Base-by-base conservation (phyloP, 495 filamentous ascomycete genomes). In the Peziza echinospora region DNA sequence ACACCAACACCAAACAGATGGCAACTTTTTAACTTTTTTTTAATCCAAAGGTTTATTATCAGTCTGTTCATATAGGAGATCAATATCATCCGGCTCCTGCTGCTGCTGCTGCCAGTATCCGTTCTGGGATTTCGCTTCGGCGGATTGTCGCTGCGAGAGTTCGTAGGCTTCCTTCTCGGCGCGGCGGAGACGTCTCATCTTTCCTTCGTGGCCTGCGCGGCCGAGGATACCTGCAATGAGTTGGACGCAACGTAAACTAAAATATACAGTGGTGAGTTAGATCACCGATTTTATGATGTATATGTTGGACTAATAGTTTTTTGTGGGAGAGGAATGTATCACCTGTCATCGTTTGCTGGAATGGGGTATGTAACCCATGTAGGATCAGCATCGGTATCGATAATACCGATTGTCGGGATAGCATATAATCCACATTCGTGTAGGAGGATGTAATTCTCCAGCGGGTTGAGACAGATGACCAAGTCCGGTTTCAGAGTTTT, bases 311-410 rank as follows among this genome's bases (percentile, higher is more conserved):
- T n/a, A n/a, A n/a, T n/a, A 26, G 17, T 43, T 49, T 46, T 5
- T 21, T 17, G 24, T 9, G n/a, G 24, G 24, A 26, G 9, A 60
- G 68, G 57, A 57, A 80, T 77, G n/a, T n/a, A n/a, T n/a, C n/a
- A n/a, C n/a, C 76, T 81, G 63, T 99, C 89, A 57, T 99, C 89
- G 59, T 99, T 99, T 17, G 84, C 80, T 5, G 89, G 89, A 52
- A 99, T 93, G 2, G 83, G 82, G 62, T 99, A 99, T 5, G 89
- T 99, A 24, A 96, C 84, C 69, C 82, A 84, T 1, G 82, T 84
- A 3, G 89, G 84, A 64, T 99, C 75, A 5, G 80, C 76, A 64
- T 99, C 78, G 0, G 89, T 94, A 66, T 99, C 89, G 44, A 96
- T 77, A 37, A 99, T 67, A 17, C 85, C 89, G 56, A 99, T 84